A percentile compares a stretch with the other conserved stretches of the same genome.
Evolutionary conservation across 2,329 filamentous ascomycete species (phyloP).

Genomic region (Celoporthe dispersa): DNA sequence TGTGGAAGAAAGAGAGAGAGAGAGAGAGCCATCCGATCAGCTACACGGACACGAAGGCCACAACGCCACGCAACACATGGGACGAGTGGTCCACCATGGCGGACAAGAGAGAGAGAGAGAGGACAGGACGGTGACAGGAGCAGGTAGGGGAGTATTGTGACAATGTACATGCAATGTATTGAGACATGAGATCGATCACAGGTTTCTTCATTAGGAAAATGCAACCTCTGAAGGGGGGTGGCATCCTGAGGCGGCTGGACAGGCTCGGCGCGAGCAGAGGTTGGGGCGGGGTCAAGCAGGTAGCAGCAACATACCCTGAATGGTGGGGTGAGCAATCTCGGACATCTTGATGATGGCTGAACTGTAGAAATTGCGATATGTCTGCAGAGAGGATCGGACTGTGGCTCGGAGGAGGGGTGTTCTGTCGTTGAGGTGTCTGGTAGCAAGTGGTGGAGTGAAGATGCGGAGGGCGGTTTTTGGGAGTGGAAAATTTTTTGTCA

Average conservation of each 20-base stretch:
- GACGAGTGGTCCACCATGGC: neutral
- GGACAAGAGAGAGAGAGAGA: neutral
- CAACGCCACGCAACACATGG: neutral
- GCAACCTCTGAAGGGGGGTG: neutral
- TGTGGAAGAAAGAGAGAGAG: constrained; percentile 55
- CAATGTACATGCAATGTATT: neutral
- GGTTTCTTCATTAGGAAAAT: neutral
- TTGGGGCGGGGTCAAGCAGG: constrained; percentile 31
- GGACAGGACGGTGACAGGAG: neutral
- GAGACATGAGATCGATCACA: neutral
- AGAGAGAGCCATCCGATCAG: constrained; percentile 13
- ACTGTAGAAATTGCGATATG: neutral
- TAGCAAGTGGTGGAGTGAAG: neutral
- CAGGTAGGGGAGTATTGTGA: neutral
- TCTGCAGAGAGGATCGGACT: neutral
- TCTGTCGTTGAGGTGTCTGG: constrained; percentile 2
- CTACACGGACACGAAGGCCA: neutral
- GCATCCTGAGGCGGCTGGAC: neutral
- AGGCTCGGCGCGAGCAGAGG: neutral
- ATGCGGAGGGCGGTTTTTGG: neutral
- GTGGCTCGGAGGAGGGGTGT: neutral
- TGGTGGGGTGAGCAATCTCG: constrained; percentile 62
- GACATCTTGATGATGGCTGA: constrained; percentile 44
- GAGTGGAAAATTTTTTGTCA: constrained; percentile 14
- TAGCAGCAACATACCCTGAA: constrained; percentile 52